Evolutionary conservation across 2,329 filamentous ascomycete species (phyloP).

Genomic region (Penicillium sp.): DNA sequence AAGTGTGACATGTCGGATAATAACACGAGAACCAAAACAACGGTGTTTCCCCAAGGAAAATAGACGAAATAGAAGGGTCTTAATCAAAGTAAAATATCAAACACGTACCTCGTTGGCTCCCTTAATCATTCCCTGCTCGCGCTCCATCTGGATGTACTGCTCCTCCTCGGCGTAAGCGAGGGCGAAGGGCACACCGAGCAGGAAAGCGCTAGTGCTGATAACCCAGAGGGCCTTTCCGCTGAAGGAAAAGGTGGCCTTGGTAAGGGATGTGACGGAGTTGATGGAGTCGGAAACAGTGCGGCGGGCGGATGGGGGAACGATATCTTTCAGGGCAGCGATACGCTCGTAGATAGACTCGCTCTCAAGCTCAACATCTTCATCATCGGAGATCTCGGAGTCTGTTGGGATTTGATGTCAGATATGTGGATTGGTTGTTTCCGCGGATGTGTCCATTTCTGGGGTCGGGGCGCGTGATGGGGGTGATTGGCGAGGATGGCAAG

Average conservation of each 20-base stretch:
- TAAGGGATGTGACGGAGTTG: conserved; percentile 47
- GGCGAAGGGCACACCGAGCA: conserved; percentile 91
- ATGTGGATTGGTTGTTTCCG: conserved; percentile 10
- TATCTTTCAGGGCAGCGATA: conserved; percentile 72
- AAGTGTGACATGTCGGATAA: not conserved
- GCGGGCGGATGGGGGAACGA: conserved; percentile 72
- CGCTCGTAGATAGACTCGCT: conserved; percentile 67
- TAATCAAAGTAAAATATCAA: not conserved
- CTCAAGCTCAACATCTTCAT: conserved; percentile 65
- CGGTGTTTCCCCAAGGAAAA: not conserved
- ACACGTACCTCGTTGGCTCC: conserved; percentile 73
- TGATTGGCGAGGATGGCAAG: not conserved
- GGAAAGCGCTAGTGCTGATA: conserved; percentile 81
- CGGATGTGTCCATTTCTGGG: conserved; percentile 4
- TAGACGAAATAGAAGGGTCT: not conserved
- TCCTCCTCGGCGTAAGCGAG: conserved; percentile 94
- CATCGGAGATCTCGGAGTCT: conserved; percentile 85
- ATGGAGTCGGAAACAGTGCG: conserved; percentile 65
- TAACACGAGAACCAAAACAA: not conserved
- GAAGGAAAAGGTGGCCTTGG: conserved; percentile 57
- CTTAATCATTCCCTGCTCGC: conserved; percentile 95
- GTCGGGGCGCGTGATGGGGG: conserved; percentile 7
- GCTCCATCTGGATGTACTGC: conserved; percentile 95
- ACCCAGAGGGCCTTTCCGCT: conserved; percentile 89
- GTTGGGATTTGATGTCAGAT: conserved; percentile 19